Evolutionary conservation across 441 rosid genomes (phyloP).

Genomic region (Arabidopsis hybrid): DNA sequence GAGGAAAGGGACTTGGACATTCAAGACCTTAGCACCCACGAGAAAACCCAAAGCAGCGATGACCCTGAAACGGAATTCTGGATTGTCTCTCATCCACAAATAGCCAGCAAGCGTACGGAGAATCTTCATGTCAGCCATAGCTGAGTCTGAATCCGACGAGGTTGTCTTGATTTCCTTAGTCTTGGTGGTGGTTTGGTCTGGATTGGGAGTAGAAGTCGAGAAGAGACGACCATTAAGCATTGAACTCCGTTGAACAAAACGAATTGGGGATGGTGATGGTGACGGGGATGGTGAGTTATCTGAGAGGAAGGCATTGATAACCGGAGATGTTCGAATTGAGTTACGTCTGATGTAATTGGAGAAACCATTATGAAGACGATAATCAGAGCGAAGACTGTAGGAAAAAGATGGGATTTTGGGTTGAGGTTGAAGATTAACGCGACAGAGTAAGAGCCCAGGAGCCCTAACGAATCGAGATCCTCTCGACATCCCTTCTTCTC

Average conservation of each 20-base stretch:
- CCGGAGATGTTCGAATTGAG: constrained; percentile 16
- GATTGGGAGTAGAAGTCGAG: constrained; percentile 52
- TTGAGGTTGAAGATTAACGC: constrained; percentile 26
- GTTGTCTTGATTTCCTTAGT: constrained; percentile 29
- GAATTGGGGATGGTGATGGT: constrained; percentile 52
- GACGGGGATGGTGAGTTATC: constrained; percentile 45
- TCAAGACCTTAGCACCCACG: constrained; percentile 85
- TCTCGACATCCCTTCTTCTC: constrained; percentile 36
- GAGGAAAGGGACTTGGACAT: constrained; percentile 94
- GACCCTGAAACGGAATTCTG: constrained; percentile 82
- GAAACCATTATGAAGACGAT: constrained; percentile 26
- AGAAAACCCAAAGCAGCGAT: constrained; percentile 79
- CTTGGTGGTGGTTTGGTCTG: constrained; percentile 20
- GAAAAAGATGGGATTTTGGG: constrained; percentile 21
- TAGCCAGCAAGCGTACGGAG: constrained; percentile 73
- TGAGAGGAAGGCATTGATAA: constrained; percentile 50
- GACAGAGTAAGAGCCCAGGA: constrained; percentile 30
- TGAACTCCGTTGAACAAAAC: constrained; percentile 47
- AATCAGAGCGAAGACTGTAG: constrained; percentile 23
- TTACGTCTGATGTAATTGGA: constrained; percentile 29
- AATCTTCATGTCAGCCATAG: constrained; percentile 71
- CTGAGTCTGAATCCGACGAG: constrained; percentile 35
- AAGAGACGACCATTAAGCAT: constrained; percentile 53
- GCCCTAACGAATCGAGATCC: constrained; percentile 38
- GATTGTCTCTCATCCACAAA: constrained; percentile 86